Evolutionary conservation across 2,329 filamentous ascomycete genomes (phyloP), one percentile per base, ranked within the genome.

Genomic region (Fusarium guadeloupense): DNA sequence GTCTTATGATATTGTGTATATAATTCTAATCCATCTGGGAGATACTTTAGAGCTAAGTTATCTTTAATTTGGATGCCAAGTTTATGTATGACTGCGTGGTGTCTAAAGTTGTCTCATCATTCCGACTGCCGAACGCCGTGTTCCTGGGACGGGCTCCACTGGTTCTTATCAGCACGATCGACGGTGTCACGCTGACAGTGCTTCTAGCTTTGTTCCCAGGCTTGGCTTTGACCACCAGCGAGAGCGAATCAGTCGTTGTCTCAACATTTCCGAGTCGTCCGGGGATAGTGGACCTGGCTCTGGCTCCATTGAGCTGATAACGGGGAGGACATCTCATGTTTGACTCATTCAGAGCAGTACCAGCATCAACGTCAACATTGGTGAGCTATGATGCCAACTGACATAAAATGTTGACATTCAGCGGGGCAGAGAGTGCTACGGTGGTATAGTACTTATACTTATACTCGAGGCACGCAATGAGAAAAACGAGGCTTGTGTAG

Each of bases 221-320:
- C 43, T 63, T 58, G 34, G 37, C 43, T 63, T 58, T 64, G 59
- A 62, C 61, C 55, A 46, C 45, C 40, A 41, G 10, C 21, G 6
- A 16, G 41, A 26, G 25, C 61, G 43, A 64, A 64, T 64, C 56
- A 49, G 20, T 43, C 49, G 35, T 20, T 41, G 28, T 47, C 59
- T 51, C 60, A 64, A 64, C 61, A 64, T 49, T 62, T 52, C 60
- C 19, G 23, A 17, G 34, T 34, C 39, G 38, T 46, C 60, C 58
- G 35, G 43, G 56, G 47, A 42, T 30, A 12, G 46, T 53, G 54
- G 55, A 41, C 41, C 53, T 39, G 26, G 26, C 17, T 35, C 23
- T 42, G 50, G 14, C 13, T 58, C 47, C 53, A 59, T 48, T 54
- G 53, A 49, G 42, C 34, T 42, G 59, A 63, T 59, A 45, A 30